Conservation (phyloP, 2,329 filamentous ascomycete genomes). For the Ophiosphaerella narmari region DNA sequence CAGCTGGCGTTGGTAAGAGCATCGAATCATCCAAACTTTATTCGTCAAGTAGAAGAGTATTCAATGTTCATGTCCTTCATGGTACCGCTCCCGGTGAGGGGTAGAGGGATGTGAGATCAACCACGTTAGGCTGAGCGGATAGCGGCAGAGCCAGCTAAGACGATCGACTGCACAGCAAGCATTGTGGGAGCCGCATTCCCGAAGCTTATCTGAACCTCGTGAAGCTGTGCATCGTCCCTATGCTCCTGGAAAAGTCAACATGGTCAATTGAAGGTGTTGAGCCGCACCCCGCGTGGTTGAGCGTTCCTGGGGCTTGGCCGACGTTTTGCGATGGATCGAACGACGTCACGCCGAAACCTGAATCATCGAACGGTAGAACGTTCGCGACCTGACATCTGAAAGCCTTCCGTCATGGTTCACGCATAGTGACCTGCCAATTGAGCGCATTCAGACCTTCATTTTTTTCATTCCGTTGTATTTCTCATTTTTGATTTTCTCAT, state of each 20-base stretch:
- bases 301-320: conserved; percentile 29
- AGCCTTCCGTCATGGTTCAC: conserved; percentile 34
- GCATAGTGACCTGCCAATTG: conserved; percentile 26
- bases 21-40: no score
- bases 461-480: conserved; percentile 1
- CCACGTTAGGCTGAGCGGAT: background rate
- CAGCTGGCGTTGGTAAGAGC: no score
- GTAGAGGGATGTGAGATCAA: background rate
- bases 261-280: background rate
- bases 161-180: background rate
- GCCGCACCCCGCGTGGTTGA: background rate
- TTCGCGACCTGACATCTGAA: conserved; percentile 7
- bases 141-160: background rate
- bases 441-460: conserved; percentile 7
- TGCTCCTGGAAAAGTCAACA: conserved; percentile 1
- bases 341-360: conserved; percentile 23
- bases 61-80: no score
- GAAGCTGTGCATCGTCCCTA: background rate
- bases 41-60: no score
- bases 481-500: conserved; percentile 14
- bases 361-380: conserved; percentile 21
- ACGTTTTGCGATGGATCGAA: conserved; percentile 15
- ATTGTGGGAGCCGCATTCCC: background rate
- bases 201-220: background rate
- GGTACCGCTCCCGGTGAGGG: no score